Evolutionary conservation across 2,329 filamentous ascomycete genomes (phyloP).

Genomic region (Clathrospora elynae): DNA sequence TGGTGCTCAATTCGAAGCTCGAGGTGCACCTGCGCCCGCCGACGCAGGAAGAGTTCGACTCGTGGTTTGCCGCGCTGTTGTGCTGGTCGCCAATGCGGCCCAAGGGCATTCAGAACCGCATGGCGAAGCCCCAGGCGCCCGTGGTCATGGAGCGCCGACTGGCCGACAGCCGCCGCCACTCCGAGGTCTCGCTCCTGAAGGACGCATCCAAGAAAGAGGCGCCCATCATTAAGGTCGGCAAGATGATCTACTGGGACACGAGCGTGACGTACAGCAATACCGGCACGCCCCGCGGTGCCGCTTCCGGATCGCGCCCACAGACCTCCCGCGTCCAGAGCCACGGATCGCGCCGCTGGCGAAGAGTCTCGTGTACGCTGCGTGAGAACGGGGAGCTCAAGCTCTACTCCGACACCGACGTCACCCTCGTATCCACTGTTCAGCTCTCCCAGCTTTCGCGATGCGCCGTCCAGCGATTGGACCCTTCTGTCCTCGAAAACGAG

Average conservation of each 20-base stretch:
- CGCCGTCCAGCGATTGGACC: conserved; percentile 87
- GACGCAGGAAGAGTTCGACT: conserved; percentile 69
- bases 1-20: conserved; percentile 60
- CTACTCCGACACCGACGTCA: conserved; percentile 81
- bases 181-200: conserved; percentile 62
- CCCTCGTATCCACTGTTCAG: conserved; percentile 80
- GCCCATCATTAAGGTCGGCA: conserved; percentile 86
- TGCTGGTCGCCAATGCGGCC: conserved; percentile 80
- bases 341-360: conserved; percentile 74
- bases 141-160: conserved; percentile 44
- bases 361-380: conserved; percentile 88
- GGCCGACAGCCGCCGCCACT: conserved; percentile 53
- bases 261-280: conserved; percentile 58
- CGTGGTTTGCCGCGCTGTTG: conserved; percentile 79
- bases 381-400: conserved; percentile 95
- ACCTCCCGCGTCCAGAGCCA: conserved; percentile 62
- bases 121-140: conserved; percentile 56
- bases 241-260: conserved; percentile 73
- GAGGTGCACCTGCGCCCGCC: conserved; percentile 70
- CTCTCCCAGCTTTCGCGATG: conserved; percentile 86
- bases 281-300: conserved; percentile 40
- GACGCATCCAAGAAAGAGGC: conserved; percentile 70
- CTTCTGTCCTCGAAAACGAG: conserved; percentile 88
- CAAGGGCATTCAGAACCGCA: conserved; percentile 59
- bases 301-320: conserved; percentile 51